Evolutionary conservation across 805 yeast species (phyloP), one percentile per base, ranked within the genome.

Genomic region (Scheffersomyces ergatensis): DNA sequence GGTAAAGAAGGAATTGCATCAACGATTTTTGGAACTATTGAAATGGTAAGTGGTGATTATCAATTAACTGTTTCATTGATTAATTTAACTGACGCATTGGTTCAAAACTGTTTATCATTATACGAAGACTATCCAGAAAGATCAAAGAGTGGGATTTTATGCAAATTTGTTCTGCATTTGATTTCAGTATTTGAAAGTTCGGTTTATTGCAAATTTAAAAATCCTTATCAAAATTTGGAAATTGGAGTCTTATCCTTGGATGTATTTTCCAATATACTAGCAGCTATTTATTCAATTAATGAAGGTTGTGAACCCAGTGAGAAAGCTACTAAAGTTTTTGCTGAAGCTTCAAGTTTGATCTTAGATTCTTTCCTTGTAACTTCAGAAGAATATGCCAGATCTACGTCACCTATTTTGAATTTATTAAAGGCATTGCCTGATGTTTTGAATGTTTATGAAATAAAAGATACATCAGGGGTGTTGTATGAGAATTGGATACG

Each of bases 171-270:
- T 1, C 57, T 65, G 4, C 85, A 83, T 57, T 65, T 81, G 30
- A 61, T 86, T n/a, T 77, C 76, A 38, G 76, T 86, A 0, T 87
- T 82, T 61, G 96, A 89, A 52, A 80, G 86, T 48, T 85, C 82
- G 49, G 63, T 74, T 3, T 78, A 74, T 53, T 88, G 95, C 85
- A 76, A 80, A 47, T 89, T 80, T 58, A 63, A 67, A 23, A 58
- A 73, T 9, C 63, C 77, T 1, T 59, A 66, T 34, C 86, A 89
- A 53, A 78, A 81, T 45, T 68, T 78, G 48, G 75, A 79, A 48
- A 67, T 89, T 33, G 89, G 90, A 0, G 63, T 72, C 5, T 62
- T 69, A 37, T 69, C 81, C 5, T 64, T 83, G 12, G 70, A 70
- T 18, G 65, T 80, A 2, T 84, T 88, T 53, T 62, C 74, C 9